Evolutionary conservation across 352 stramenopile genomes (phyloP).

Genomic region (Phytophthora nicotianae): DNA sequence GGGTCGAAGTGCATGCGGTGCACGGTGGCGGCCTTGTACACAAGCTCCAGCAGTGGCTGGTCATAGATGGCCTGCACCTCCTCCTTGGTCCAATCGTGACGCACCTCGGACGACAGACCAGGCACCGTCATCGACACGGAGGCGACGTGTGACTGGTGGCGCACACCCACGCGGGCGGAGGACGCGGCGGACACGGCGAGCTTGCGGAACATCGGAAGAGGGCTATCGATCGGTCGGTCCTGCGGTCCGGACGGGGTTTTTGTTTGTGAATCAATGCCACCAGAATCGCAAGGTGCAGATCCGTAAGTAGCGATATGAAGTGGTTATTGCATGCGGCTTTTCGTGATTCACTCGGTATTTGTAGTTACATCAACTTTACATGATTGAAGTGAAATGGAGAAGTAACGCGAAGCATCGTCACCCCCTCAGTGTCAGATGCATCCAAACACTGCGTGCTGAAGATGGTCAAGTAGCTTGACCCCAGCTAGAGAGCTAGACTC

Average conservation of each 20-base stretch:
- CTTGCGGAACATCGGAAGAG: conserved; percentile 47
- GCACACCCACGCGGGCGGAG: conserved; percentile 16
- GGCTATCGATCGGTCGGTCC: neutral
- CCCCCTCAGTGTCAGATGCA: conserved; percentile 10
- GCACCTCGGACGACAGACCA: conserved; percentile 67
- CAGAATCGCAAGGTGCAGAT: conserved; percentile 29
- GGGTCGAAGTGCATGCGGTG: conserved; percentile 98
- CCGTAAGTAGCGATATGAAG: conserved; percentile 37
- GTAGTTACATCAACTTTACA: conserved; percentile 1
- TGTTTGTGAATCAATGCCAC: conserved; percentile 31
- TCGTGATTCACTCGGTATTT: conserved; percentile 11
- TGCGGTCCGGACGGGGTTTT: conserved; percentile 23
- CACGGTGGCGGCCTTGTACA: conserved; percentile 96
- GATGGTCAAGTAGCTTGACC: neutral
- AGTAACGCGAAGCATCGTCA: conserved; percentile 11
- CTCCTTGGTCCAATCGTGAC: conserved; percentile 93
- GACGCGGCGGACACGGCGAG: conserved; percentile 34
- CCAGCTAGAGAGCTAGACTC: too few relatives aligned
- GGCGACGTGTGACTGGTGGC: conserved; percentile 38
- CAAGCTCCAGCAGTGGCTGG: conserved; percentile 96
- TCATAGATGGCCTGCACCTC: conserved; percentile 96
- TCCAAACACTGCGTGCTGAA: conserved; percentile 18
- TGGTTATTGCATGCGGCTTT: conserved; percentile 13
- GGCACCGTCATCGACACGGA: conserved; percentile 65
- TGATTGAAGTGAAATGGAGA: conserved; percentile 12